A percentile compares a stretch with the other conserved stretches of the same genome.
Conservation (phyloP, 2,329 filamentous ascomycete genomes). For the Colletotrichum incanum region DNA sequence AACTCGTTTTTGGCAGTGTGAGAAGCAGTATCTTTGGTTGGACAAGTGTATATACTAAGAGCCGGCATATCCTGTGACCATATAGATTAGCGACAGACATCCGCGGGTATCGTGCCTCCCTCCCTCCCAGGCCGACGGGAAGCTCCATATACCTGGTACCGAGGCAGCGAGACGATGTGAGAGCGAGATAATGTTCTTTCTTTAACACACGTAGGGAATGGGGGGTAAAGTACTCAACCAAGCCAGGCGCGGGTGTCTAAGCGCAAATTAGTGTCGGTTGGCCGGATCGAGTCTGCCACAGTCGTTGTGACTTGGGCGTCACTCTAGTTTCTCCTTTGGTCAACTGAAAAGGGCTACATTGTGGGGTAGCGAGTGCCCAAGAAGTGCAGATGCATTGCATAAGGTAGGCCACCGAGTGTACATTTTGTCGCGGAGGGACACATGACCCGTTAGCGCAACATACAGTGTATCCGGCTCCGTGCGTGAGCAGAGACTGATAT, state of each 20-base stretch:
- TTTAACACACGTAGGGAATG: neutral
- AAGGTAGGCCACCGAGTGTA: neutral
- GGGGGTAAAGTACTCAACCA: neutral
- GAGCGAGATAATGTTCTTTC: neutral
- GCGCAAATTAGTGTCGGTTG: conserved; percentile 16
- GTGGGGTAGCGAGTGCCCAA: conserved; percentile 10
- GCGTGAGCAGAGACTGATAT: conserved; percentile 7
- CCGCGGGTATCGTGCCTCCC: neutral
- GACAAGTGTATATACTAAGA: neutral
- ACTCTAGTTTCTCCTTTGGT: neutral
- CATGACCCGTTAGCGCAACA: conserved; percentile 22
- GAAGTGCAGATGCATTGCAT: conserved; percentile 21
- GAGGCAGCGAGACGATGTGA: neutral
- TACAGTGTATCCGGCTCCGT: neutral
- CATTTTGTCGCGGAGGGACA: conserved; percentile 8
- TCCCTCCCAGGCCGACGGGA: neutral
- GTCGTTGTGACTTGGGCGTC: neutral
- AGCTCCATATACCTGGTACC: neutral
- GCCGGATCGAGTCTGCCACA: conserved; percentile 19
- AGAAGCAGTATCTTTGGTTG: neutral
- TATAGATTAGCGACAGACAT: conserved; percentile 8
- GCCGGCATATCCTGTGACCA: conserved; percentile 4
- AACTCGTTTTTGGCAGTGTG: no score
- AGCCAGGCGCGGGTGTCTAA: neutral
- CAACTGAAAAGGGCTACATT: conserved; percentile 17